phyloP scores from a whole-genome alignment of 169 alveolate species.

The Babesia ovata region DNA sequence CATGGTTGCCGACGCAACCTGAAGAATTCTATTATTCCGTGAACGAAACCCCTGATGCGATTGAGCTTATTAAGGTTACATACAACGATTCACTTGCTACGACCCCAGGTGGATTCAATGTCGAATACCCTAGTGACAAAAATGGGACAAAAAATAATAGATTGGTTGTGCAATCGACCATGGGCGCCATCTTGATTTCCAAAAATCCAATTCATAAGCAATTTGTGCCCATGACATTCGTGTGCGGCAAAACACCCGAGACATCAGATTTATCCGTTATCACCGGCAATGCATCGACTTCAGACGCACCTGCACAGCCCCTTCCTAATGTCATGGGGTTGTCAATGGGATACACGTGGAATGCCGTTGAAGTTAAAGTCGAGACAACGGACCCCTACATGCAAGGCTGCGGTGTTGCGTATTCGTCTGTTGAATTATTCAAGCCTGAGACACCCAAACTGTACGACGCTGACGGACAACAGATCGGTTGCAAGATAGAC shows the following conservation, averaged over 20 bases:
- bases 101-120: background rate
- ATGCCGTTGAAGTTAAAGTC: background rate
- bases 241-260: background rate
- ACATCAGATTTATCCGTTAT: background rate
- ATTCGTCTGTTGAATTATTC: too few species aligned
- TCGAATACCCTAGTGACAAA: background rate
- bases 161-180: background rate
- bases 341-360: background rate
- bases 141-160: background rate
- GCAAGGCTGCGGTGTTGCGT: background rate
- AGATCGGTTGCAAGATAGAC: constrained; percentile 1
- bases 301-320: background rate
- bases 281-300: background rate
- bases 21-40: too few species aligned
- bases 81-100: background rate
- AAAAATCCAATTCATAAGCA: background rate
- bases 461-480: too few species aligned
- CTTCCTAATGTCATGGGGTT: too few species aligned
- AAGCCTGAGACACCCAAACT: too few species aligned
- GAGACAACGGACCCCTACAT: constrained; percentile 3
- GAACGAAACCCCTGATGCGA: too few species aligned
- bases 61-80: background rate
- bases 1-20: too few species aligned
- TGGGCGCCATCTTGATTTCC: background rate
- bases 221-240: background rate